A percentile compares a stretch with the other conserved stretches of the same genome.
Conservation (phyloP, 169 alveolate genomes). For the Sarcocystis neurona region DNA sequence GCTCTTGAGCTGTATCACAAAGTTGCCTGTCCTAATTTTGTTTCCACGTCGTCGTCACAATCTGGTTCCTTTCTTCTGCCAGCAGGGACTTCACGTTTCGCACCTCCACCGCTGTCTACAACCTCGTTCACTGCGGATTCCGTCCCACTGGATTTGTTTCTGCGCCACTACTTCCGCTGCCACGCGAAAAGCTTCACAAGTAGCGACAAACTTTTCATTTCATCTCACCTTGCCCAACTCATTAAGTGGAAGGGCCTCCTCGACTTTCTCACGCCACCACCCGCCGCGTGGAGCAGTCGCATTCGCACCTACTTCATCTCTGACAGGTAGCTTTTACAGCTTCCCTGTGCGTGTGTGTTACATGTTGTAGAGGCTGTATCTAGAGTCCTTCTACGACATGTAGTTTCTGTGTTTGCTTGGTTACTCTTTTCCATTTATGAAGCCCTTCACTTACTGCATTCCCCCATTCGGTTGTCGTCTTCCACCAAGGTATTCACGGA, state of each 20-base stretch:
- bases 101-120: constrained; percentile 46
- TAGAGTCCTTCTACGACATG: not conserved
- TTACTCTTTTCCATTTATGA: no score
- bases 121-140: not conserved
- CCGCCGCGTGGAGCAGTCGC: constrained; percentile 75
- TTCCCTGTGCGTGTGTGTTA: no score
- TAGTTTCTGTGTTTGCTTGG: not conserved
- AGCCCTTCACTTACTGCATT: no score
- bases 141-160: constrained; percentile 62
- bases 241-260: constrained; percentile 78
- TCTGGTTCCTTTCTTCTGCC: no score
- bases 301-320: constrained; percentile 74
- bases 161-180: constrained; percentile 57
- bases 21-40: no score
- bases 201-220: constrained; percentile 73
- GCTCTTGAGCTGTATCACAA: constrained; percentile 72
- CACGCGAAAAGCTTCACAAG: constrained; percentile 54
- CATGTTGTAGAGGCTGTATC: not conserved
- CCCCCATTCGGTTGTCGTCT: no score
- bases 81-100: no score
- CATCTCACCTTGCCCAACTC: constrained; percentile 74
- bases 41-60: no score
- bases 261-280: constrained; percentile 77
- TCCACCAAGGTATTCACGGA: no score
- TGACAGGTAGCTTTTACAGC: constrained; percentile 51